Conservation (phyloP, 345 rosid genomes). For the Bruguiera sexangula region DNA sequence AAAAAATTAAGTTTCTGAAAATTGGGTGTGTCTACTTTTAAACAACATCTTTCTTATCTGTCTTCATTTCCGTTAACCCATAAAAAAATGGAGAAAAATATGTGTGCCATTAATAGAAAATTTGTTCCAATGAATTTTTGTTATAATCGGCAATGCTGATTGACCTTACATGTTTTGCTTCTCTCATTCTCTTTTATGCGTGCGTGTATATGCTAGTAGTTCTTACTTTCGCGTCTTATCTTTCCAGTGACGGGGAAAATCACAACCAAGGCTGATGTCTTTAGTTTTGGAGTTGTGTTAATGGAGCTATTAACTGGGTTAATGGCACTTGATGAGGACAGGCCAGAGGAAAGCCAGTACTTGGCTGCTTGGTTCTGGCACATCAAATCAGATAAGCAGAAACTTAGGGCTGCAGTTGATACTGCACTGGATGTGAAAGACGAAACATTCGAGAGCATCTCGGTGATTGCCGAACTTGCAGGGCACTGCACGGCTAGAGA, state of each 20-base stretch:
- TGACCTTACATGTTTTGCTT: background rate
- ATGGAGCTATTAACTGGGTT: slow-evolving; percentile 72
- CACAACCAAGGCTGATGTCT: slow-evolving; percentile 74
- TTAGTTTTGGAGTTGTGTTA: slow-evolving; percentile 72
- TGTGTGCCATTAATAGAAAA: too few species aligned
- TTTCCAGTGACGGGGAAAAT: slow-evolving; percentile 65
- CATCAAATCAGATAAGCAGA: slow-evolving; percentile 53
- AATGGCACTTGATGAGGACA: slow-evolving; percentile 63
- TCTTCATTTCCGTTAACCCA: too few species aligned
- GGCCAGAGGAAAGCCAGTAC: slow-evolving; percentile 74
- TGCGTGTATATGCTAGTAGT: slow-evolving; percentile 1
- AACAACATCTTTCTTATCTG: too few species aligned
- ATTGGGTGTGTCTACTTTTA: too few species aligned
- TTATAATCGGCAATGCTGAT: background rate
- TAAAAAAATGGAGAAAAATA: too few species aligned
- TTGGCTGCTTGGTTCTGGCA: slow-evolving; percentile 72
- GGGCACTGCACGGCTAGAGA: slow-evolving; percentile 81
- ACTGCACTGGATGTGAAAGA: slow-evolving; percentile 47
- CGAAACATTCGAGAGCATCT: slow-evolving; percentile 55
- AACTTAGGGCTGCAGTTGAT: slow-evolving; percentile 57
- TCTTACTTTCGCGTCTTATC: slow-evolving; percentile 9
- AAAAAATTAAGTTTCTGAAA: too few species aligned
- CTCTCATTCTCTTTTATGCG: background rate
- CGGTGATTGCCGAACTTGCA: slow-evolving; percentile 55
- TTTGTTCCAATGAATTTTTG: too few species aligned